A percentile compares a stretch with the other conserved stretches of the same genome.
These are phyloP conservation scores for Torulaspora globosa DNA, from an alignment of 1,139 yeast genomes.

Conservation along the genomic window DNA sequence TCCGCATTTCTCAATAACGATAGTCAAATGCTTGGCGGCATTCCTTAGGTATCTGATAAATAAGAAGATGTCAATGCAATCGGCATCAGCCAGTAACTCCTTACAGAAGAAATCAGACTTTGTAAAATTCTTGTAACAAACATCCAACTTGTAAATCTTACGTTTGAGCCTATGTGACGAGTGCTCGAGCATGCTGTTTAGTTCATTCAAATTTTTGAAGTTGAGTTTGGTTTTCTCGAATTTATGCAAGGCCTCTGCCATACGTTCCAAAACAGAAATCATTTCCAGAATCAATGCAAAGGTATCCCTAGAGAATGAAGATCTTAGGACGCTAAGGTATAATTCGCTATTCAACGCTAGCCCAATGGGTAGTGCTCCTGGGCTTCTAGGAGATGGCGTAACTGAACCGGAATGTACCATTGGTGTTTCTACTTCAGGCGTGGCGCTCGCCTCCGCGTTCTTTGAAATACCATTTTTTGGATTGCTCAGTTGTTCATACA, in stretches of 20 bases:
- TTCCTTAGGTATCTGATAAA: slow-evolving; percentile 40
- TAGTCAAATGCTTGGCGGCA: slow-evolving; percentile 36
- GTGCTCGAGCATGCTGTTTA: slow-evolving; percentile 15
- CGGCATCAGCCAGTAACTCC: slow-evolving; percentile 36
- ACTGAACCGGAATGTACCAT: slow-evolving; percentile 25
- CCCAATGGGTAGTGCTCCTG: slow-evolving; percentile 10
- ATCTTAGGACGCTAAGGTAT: slow-evolving; percentile 34
- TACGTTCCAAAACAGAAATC: slow-evolving; percentile 30
- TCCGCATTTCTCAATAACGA: slow-evolving; percentile 20
- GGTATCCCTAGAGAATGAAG: slow-evolving; percentile 35
- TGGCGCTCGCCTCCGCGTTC: slow-evolving; percentile 3
- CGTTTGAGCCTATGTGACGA: slow-evolving; percentile 24
- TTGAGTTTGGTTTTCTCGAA: slow-evolving; percentile 12
- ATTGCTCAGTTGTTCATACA: slow-evolving; percentile 17
- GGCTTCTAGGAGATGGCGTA: slow-evolving; percentile 29
- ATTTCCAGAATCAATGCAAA: slow-evolving; percentile 34
- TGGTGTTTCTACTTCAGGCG: slow-evolving; percentile 12
- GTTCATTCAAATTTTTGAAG: slow-evolving; percentile 7
- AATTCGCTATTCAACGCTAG: slow-evolving; percentile 16
- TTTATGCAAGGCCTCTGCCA: slow-evolving; percentile 24
- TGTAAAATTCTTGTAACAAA: slow-evolving; percentile 37
- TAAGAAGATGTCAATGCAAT: slow-evolving; percentile 38
- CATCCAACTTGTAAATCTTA: slow-evolving; percentile 36
- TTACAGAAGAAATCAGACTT: slow-evolving; percentile 36
- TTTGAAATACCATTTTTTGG: slow-evolving; percentile 1